phyloP scores from a whole-genome alignment of 169 alveolate genomes.

The Theileria annulata region DNA sequence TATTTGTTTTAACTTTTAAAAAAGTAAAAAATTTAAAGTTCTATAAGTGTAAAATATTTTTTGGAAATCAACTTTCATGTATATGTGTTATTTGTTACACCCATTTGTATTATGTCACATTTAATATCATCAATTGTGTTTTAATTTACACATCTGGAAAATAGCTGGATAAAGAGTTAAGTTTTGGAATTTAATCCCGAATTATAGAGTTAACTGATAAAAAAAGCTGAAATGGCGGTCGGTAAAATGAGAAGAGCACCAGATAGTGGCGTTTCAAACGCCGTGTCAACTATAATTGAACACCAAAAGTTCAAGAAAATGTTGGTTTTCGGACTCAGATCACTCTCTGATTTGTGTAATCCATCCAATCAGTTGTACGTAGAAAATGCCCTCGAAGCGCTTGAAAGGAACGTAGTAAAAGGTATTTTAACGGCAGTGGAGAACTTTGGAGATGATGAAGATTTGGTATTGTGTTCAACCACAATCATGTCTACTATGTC shows the following conservation, averaged over 20 bases:
- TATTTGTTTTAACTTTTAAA: too few relatives aligned
- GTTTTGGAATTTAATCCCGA: too few relatives aligned
- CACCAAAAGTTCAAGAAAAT: slow-evolving; percentile 91
- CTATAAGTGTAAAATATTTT: too few relatives aligned
- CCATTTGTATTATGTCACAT: too few relatives aligned
- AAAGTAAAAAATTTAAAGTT: too few relatives aligned
- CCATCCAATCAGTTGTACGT: slow-evolving; percentile 85
- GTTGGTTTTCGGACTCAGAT: slow-evolving; percentile 88
- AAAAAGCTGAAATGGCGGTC: slow-evolving; percentile 37
- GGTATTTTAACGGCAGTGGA: slow-evolving; percentile 84
- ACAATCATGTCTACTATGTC: slow-evolving; percentile 86
- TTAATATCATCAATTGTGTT: too few relatives aligned
- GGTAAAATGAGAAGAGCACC: slow-evolving; percentile 80
- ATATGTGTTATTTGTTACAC: too few relatives aligned
- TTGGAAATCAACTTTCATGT: too few relatives aligned
- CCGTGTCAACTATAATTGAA: slow-evolving; percentile 87
- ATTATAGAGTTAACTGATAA: too few relatives aligned
- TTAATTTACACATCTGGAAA: too few relatives aligned
- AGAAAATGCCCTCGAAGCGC: slow-evolving; percentile 88
- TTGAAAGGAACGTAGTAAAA: slow-evolving; percentile 82
- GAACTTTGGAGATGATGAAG: slow-evolving; percentile 89
- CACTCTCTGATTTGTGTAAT: slow-evolving; percentile 87
- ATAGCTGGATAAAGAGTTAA: too few relatives aligned
- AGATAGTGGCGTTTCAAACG: slow-evolving; percentile 91
- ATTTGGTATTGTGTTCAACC: slow-evolving; percentile 78